These are phyloP conservation scores for Coemansia sp. DNA, from an alignment of 192 early-diverging fungal species.

Conservation along the genomic window DNA sequence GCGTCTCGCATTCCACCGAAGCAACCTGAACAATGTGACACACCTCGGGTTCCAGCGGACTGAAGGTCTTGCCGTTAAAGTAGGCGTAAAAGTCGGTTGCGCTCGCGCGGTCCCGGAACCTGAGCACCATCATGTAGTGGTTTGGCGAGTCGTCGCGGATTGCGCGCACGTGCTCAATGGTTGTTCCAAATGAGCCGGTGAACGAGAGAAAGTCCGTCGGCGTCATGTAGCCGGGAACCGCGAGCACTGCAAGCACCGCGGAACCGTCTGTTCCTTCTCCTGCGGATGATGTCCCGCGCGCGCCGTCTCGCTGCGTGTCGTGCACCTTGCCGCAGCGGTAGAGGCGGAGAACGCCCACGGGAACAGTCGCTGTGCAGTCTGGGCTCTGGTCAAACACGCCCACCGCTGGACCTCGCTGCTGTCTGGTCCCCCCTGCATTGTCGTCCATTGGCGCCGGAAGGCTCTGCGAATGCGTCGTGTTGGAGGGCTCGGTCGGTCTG, in stretches of 20 bases:
- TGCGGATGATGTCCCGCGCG: not conserved
- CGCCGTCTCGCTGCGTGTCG: not conserved
- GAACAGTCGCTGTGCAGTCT: constrained; percentile 14
- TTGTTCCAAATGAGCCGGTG: constrained; percentile 66
- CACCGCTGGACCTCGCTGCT: not conserved
- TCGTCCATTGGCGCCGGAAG: not conserved
- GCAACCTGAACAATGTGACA: constrained; percentile 82
- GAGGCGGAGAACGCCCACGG: constrained; percentile 27
- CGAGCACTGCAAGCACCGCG: constrained; percentile 68
- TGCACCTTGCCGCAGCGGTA: constrained; percentile 9
- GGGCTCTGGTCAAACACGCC: constrained; percentile 16
- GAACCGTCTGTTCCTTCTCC: too few species aligned
- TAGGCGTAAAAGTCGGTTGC: constrained; percentile 70
- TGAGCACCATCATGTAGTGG: constrained; percentile 84
- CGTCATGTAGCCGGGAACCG: constrained; percentile 87
- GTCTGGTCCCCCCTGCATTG: not conserved
- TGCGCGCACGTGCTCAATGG: constrained; percentile 75
- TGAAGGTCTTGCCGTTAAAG: constrained; percentile 86
- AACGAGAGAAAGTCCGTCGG: constrained; percentile 88
- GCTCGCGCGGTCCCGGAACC: constrained; percentile 63
- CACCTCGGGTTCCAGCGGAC: constrained; percentile 81
- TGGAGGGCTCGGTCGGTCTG: not conserved
- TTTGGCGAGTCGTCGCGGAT: constrained; percentile 80
- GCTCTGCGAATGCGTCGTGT: not conserved
- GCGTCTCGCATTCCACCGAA: constrained; percentile 64